A percentile compares a stretch with the other conserved stretches of the same genome.
These are phyloP conservation scores for Nannochloropsis oceanica DNA, from an alignment of 108 stramenopile genomes.

Conservation along the genomic window DNA sequence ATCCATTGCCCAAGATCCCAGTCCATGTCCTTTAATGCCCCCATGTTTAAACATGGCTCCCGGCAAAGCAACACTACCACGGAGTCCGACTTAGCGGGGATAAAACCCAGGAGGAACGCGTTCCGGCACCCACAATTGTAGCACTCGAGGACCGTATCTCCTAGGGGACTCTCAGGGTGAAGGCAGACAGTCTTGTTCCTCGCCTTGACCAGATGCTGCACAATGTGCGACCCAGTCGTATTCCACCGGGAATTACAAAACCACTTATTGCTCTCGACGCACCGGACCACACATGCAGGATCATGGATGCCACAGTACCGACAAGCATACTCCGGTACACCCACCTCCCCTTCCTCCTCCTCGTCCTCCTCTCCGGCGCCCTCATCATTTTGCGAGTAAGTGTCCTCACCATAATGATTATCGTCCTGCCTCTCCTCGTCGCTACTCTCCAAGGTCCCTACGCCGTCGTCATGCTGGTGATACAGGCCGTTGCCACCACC, in stretches of 20 bases:
- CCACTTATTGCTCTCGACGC: conserved; percentile 89
- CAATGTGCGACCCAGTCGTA: conserved; percentile 68
- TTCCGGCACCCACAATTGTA: conserved; percentile 93
- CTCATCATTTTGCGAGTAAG: not conserved
- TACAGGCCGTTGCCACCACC: not conserved
- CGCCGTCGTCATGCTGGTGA: not conserved
- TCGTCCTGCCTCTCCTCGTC: not conserved
- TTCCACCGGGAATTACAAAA: conserved; percentile 82
- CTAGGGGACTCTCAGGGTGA: conserved; percentile 57
- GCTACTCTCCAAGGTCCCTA: not conserved
- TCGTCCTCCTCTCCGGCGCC: not conserved
- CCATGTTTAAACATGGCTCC: conserved; percentile 12
- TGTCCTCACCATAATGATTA: too few relatives aligned
- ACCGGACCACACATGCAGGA: conserved; percentile 75
- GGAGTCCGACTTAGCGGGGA: conserved; percentile 64
- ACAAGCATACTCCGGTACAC: conserved; percentile 65
- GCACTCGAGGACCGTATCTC: conserved; percentile 86
- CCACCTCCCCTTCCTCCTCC: conserved; percentile 4
- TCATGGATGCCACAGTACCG: conserved; percentile 91
- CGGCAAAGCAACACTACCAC: conserved; percentile 88
- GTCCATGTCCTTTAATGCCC: conserved; percentile 71
- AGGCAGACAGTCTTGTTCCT: conserved; percentile 28
- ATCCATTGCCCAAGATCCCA: conserved; percentile 92
- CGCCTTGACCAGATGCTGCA: conserved; percentile 73
- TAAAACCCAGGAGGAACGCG: conserved; percentile 91